phyloP scores from a whole-genome alignment of 306 rosid genomes.

The Ceratonia siliqua region DNA sequence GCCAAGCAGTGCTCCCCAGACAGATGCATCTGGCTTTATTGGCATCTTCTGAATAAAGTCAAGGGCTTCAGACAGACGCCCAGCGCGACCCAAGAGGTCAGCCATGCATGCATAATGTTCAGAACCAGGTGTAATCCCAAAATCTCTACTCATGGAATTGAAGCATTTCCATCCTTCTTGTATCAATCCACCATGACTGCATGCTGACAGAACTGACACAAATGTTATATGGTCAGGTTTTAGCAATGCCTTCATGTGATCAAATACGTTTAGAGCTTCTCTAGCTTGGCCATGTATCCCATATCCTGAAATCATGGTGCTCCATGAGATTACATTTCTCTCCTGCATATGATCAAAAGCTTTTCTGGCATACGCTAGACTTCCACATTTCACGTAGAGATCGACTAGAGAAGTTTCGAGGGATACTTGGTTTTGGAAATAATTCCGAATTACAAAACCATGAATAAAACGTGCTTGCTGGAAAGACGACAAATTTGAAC shows the following conservation, averaged over 20 bases:
- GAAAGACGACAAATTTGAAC: constrained; percentile 45
- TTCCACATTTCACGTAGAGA: constrained; percentile 52
- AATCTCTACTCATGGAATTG: constrained; percentile 48
- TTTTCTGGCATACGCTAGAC: constrained; percentile 40
- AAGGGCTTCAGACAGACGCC: constrained; percentile 39
- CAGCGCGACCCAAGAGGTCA: constrained; percentile 57
- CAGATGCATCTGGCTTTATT: constrained; percentile 40
- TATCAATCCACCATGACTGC: constrained; percentile 50
- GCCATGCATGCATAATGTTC: constrained; percentile 54
- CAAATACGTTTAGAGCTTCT: constrained; percentile 43
- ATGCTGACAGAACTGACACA: constrained; percentile 46
- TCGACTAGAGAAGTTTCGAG: constrained; percentile 44
- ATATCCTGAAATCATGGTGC: constrained; percentile 50
- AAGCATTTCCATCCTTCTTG: constrained; percentile 47
- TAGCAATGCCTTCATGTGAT: constrained; percentile 39
- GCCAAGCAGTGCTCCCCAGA: constrained; percentile 56
- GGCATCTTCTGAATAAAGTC: constrained; percentile 51
- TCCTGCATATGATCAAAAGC: constrained; percentile 41
- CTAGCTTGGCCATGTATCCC: constrained; percentile 48
- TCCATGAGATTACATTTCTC: constrained; percentile 49
- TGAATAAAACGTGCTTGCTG: constrained; percentile 44
- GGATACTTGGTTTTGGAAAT: constrained; percentile 14
- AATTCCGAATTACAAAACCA: constrained; percentile 31
- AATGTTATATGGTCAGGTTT: constrained; percentile 44
- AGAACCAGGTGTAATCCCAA: constrained; percentile 34